Conservation (phyloP, 2,329 filamentous ascomycete genomes). For the Neopestalotiopsis sp. region DNA sequence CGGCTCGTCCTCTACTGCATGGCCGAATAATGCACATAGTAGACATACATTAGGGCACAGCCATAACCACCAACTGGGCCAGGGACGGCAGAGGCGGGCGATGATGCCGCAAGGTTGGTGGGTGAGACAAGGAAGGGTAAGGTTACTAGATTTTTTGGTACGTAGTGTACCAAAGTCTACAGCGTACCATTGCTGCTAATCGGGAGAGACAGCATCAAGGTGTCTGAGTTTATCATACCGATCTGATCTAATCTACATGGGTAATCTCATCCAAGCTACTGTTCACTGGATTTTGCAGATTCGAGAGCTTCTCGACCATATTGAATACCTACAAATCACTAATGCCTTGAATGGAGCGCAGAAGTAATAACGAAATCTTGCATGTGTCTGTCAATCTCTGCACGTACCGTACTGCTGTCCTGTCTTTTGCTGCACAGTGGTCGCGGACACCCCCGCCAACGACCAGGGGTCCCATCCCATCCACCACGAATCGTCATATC, state of each 20-base stretch:
- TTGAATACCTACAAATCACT: too few relatives aligned
- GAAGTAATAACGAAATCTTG: too few relatives aligned
- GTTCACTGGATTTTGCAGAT: too few relatives aligned
- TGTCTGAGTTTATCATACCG: not conserved
- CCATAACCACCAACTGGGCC: not conserved
- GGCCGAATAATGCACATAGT: conserved; percentile 1
- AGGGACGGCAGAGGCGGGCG: not conserved
- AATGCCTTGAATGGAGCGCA: too few relatives aligned
- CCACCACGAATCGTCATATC: conserved; percentile 14
- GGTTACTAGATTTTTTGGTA: not conserved
- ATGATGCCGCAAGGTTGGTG: not conserved
- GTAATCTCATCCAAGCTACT: too few relatives aligned
- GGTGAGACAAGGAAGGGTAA: not conserved
- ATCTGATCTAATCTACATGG: not conserved
- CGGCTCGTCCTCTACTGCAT: not conserved
- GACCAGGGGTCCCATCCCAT: conserved; percentile 1
- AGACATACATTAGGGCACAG: not conserved
- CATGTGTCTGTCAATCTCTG: too few relatives aligned
- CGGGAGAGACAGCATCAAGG: not conserved
- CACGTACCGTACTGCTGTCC: too few relatives aligned
- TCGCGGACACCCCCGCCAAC: not conserved
- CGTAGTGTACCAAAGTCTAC: not conserved
- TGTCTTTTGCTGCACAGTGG: not conserved
- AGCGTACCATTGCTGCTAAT: not conserved
- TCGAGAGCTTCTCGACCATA: too few relatives aligned